Evolutionary conservation across 2,329 filamentous ascomycete species (phyloP).

Genomic region (Fusarium veterinarium): DNA sequence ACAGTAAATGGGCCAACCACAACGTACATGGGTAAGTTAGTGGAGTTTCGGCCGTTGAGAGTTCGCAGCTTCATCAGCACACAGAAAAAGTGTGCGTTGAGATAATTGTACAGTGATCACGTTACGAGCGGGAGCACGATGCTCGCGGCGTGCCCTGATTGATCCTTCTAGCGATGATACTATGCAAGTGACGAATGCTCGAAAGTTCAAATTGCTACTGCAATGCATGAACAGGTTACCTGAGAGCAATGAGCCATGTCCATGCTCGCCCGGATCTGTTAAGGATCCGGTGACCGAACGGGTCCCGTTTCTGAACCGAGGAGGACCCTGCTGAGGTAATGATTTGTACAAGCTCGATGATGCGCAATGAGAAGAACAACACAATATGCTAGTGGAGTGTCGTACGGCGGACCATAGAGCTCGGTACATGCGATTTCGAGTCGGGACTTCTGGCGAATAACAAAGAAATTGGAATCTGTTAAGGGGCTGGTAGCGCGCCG

Average conservation of each 20-base stretch:
- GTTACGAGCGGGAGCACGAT: background rate
- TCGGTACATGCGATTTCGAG: constrained; percentile 34
- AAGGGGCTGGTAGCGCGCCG: constrained; percentile 44
- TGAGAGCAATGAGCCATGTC: constrained; percentile 5
- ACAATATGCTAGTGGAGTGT: constrained; percentile 6
- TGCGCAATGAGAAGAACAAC: constrained; percentile 21
- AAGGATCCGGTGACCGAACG: constrained; percentile 23
- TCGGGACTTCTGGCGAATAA: constrained; percentile 29
- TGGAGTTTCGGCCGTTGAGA: constrained; percentile 7
- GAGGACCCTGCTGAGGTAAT: constrained; percentile 36
- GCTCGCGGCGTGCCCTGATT: background rate
- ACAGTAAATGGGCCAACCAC: constrained; percentile 5
- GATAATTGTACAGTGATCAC: background rate
- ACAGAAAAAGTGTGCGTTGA: background rate
- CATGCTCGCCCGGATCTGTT: constrained; percentile 25
- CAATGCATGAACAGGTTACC: constrained; percentile 15
- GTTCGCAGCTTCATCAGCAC: background rate
- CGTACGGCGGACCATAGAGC: constrained; percentile 34
- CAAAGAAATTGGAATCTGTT: constrained; percentile 42
- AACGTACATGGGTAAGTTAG: background rate
- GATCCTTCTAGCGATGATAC: background rate
- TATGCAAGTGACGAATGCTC: background rate
- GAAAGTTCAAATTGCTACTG: background rate
- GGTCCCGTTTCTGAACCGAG: constrained; percentile 1
- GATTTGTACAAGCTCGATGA: constrained; percentile 26